Base-by-base conservation (phyloP, 495 filamentous ascomycete species). In the Trichoderma reesei region DNA sequence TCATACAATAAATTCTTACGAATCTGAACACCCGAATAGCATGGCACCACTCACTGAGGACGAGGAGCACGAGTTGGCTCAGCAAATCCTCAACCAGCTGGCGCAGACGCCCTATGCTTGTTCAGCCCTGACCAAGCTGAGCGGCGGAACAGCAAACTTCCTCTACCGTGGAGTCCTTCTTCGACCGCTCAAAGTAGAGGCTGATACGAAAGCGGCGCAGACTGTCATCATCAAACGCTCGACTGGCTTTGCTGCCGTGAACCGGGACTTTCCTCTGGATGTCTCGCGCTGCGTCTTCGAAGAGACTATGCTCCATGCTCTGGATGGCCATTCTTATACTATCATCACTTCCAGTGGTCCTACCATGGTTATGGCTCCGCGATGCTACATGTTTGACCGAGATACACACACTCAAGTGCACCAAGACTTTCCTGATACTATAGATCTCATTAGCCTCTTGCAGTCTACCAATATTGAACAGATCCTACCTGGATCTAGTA, bases 141-240 rank as follows among this genome's bases (percentile, higher is more conserved):
- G 72, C 48, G 78, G 78, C 13, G 81, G 82, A 37, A 80, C 76
- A n/a, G 76, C 77, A 63, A 84, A 85, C 65, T 85, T 81, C 65
- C 74, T 83, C 26, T 85, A 79, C 63, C 77, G 80, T 13, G 82
- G 81, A 74, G 3, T 65, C 72, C 10, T 26, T 41, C 6, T 63
- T 62, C 13, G 38, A 38, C 39, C 56, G 11, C n/a, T 44, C 3
- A 3, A n/a, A 26, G n/a, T 1, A 48, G 44, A 48, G 18, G 5
- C 44, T 18, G n/a, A n/a, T 18, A 9, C 10, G 11, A 26, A 13
- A 44, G n/a, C 41, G 3, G 64, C 64, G 13, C 11, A 41, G 10
- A 64, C 67, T 20, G 74, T 84, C 33, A 73, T 84, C 38, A 69
- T 84, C 61, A 85, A 84, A 65, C 76, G 81, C 68, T 73, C 76